Evolutionary conservation across 805 yeast genomes (phyloP).

Genomic region (Nadsonia fulvescens): DNA sequence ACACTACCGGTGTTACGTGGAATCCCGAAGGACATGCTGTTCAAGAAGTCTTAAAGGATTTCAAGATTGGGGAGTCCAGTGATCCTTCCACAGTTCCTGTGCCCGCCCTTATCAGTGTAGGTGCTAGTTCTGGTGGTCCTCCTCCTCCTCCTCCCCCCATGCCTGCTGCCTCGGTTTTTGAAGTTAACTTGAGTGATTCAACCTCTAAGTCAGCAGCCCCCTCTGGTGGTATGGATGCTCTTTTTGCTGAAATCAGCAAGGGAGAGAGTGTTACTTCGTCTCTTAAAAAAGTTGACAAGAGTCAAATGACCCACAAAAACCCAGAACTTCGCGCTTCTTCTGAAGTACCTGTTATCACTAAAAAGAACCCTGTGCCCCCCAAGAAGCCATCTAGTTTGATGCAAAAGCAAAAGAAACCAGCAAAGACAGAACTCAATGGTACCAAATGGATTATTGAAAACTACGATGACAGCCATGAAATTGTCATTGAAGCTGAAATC

Average conservation of each 20-base stretch:
- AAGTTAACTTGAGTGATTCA: constrained; percentile 14
- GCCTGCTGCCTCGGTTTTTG: constrained; percentile 59
- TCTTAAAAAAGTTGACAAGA: constrained; percentile 78
- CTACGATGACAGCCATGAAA: constrained; percentile 42
- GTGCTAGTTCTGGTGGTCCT: constrained; percentile 21
- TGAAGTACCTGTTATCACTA: constrained; percentile 23
- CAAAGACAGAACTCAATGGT: constrained; percentile 56
- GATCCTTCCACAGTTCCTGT: constrained; percentile 22
- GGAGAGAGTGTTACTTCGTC: constrained; percentile 76
- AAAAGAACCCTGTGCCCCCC: constrained; percentile 54
- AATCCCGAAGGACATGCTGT: constrained; percentile 40
- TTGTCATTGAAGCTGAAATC: constrained; percentile 63
- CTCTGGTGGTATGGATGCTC: constrained; percentile 59
- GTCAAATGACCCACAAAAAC: constrained; percentile 87
- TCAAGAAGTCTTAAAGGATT: constrained; percentile 24
- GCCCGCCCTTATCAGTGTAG: constrained; percentile 19
- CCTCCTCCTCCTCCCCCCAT: constrained; percentile 90
- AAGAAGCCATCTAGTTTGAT: constrained; percentile 59
- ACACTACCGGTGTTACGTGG: constrained; percentile 78
- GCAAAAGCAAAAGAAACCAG: constrained; percentile 27
- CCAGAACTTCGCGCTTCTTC: constrained; percentile 54
- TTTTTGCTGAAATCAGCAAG: constrained; percentile 74
- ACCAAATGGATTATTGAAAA: constrained; percentile 83
- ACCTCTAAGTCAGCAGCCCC: constrained; percentile 14
- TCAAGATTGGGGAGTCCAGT: constrained; percentile 13